Percentiles rank a stretch among this genome's conserved stretches.
These are phyloP conservation scores for Erythrophleum fordii DNA, from an alignment of 306 rosid genomes.

Conservation along the genomic window DNA sequence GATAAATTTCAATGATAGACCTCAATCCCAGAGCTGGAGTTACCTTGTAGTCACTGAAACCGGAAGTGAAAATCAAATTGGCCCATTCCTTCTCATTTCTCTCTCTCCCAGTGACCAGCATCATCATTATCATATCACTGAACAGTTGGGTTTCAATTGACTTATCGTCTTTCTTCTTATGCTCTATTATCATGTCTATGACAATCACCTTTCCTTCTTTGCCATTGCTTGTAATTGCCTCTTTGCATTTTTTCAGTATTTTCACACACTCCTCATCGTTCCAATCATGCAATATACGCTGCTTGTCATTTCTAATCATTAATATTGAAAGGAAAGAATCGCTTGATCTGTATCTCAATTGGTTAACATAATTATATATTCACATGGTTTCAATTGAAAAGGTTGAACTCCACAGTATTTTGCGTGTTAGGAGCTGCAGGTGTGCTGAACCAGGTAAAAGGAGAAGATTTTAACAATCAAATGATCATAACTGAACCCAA, in stretches of 20 bases:
- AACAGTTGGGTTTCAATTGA: neutral
- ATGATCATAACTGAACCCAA: neutral
- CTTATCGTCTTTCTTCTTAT: neutral
- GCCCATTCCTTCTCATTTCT: conserved; percentile 43
- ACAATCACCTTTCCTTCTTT: neutral
- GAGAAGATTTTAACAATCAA: neutral
- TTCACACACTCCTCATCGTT: conserved; percentile 42
- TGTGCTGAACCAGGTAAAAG: neutral
- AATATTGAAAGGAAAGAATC: neutral
- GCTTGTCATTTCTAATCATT: neutral
- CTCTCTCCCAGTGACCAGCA: conserved; percentile 22
- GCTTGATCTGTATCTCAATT: neutral
- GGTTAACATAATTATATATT: neutral
- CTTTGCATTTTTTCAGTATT: conserved; percentile 45
- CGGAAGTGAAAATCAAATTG: conserved; percentile 30
- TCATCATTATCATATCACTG: conserved; percentile 44
- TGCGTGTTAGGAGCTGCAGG: neutral
- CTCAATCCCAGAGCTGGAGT: conserved; percentile 42
- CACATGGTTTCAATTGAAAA: neutral
- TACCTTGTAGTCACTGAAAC: conserved; percentile 36
- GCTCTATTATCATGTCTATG: neutral
- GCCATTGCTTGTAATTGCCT: conserved; percentile 32
- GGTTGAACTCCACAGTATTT: neutral
- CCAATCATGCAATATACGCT: conserved; percentile 47
- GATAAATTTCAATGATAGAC: conserved; percentile 42